Evolutionary conservation across 495 filamentous ascomycete species (phyloP).

Genomic region (Xylaria telfairii): DNA sequence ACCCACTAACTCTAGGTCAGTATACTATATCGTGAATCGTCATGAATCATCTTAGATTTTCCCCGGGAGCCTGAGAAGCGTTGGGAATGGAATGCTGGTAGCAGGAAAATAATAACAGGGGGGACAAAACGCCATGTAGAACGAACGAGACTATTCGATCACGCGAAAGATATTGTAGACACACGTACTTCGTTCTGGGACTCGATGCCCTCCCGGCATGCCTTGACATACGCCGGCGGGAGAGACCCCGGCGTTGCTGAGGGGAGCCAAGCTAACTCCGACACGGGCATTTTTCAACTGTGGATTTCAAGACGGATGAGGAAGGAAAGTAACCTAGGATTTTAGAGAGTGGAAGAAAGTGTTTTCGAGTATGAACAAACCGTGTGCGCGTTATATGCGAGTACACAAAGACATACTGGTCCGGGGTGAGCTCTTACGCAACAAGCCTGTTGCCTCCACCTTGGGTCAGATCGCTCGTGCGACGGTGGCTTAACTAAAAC

Average conservation of each 20-base stretch:
- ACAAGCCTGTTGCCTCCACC: constrained; percentile 14
- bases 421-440: constrained; percentile 5
- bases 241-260: constrained; percentile 15
- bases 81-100: not conserved
- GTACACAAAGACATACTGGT: not conserved
- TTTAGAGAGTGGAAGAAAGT: not conserved
- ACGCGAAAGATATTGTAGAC: not conserved
- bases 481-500: not conserved
- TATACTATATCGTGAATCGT: not conserved
- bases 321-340: not conserved
- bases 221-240: not conserved
- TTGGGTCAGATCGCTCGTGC: not conserved
- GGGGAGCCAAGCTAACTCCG: constrained; percentile 25
- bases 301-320: not conserved
- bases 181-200: constrained; percentile 14
- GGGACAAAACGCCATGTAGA: not conserved
- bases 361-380: not conserved
- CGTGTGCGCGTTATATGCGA: not conserved
- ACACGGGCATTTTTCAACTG: constrained; percentile 18
- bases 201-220: not conserved
- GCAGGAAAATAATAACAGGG: not conserved
- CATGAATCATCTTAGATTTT: not conserved
- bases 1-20: constrained; percentile 11
- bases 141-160: not conserved
- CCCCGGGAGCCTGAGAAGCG: too few species aligned